Percentiles rank a stretch among this genome's conserved stretches.
phyloP scores from a whole-genome alignment of 2,329 filamentous ascomycete genomes.

The Ciborinia camelliae region DNA sequence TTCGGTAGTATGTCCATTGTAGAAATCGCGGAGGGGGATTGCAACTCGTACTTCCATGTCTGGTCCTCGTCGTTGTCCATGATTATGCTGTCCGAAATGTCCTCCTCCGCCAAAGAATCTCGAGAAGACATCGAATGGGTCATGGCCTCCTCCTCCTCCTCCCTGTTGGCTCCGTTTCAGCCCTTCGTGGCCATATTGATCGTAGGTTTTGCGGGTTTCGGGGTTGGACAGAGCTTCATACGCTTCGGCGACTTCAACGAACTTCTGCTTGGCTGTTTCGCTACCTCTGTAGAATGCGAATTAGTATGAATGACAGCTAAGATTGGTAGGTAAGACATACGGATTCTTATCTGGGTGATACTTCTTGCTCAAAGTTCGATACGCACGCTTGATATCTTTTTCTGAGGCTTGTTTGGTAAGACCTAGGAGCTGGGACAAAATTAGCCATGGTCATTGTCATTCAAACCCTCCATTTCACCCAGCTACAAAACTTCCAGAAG shows the following conservation, averaged over 20 bases:
- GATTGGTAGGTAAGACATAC: conserved; percentile 52
- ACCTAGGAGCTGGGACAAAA: conserved; percentile 63
- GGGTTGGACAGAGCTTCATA: conserved; percentile 86
- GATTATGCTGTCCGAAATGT: conserved; percentile 67
- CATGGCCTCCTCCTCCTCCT: conserved; percentile 62
- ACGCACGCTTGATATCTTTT: conserved; percentile 88
- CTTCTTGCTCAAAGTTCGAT: conserved; percentile 88
- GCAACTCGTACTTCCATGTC: conserved; percentile 84
- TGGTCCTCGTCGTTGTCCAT: conserved; percentile 74
- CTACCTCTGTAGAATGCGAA: conserved; percentile 58
- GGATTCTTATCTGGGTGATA: conserved; percentile 98
- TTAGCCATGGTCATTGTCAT: conserved; percentile 23
- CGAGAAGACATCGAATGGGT: conserved; percentile 94
- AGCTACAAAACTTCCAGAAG: not conserved
- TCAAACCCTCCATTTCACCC: not conserved
- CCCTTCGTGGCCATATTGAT: conserved; percentile 89
- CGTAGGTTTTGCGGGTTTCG: conserved; percentile 83
- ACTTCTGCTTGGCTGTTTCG: conserved; percentile 78
- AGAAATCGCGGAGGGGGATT: conserved; percentile 84
- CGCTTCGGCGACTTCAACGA: conserved; percentile 89
- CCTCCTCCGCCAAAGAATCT: conserved; percentile 87
- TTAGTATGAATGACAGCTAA: not conserved
- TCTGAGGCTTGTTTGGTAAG: conserved; percentile 77
- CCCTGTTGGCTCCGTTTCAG: conserved; percentile 78
- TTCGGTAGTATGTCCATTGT: conserved; percentile 81